These are phyloP conservation scores for Acanthamoeba pearcei DNA, from an alignment of 208 protist species.

Conservation along the genomic window DNA sequence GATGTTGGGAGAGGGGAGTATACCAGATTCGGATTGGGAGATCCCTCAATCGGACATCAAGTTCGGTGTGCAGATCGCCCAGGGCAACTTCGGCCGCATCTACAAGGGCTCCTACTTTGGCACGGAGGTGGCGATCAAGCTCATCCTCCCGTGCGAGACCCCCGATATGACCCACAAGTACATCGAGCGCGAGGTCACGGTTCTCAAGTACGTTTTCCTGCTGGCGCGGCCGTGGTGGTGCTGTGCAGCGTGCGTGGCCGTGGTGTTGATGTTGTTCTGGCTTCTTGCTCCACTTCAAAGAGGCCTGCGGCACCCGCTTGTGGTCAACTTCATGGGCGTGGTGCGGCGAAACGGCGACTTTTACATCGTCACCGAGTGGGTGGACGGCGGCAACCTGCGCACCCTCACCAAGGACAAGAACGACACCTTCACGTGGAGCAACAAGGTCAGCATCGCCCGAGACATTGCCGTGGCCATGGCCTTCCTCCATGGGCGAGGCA, in stretches of 20 bases:
- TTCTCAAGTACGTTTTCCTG: background rate
- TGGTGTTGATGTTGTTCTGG: background rate
- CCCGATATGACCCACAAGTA: background rate
- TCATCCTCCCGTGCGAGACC: background rate
- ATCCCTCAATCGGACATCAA: background rate
- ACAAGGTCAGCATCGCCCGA: slow-evolving; percentile 1
- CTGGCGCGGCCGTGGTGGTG: background rate
- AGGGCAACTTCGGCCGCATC: slow-evolving; percentile 25
- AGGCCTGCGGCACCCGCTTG: slow-evolving; percentile 78
- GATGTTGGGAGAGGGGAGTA: background rate
- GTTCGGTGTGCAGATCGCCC: background rate
- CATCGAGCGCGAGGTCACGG: slow-evolving; percentile 13
- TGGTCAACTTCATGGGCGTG: slow-evolving; percentile 82
- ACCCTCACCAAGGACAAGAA: background rate
- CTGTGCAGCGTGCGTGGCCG: background rate
- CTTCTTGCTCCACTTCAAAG: background rate
- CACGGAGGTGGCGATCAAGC: slow-evolving; percentile 58
- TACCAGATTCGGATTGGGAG: background rate
- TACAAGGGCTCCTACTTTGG: slow-evolving; percentile 10
- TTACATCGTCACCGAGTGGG: slow-evolving; percentile 81
- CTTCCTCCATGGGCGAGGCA: background rate
- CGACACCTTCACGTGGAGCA: background rate
- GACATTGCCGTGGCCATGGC: slow-evolving; percentile 49
- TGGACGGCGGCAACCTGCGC: slow-evolving; percentile 29
- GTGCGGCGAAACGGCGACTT: background rate